phyloP scores from a whole-genome alignment of 1,139 yeast genomes.

The Entelexis paramagnoliae region DNA sequence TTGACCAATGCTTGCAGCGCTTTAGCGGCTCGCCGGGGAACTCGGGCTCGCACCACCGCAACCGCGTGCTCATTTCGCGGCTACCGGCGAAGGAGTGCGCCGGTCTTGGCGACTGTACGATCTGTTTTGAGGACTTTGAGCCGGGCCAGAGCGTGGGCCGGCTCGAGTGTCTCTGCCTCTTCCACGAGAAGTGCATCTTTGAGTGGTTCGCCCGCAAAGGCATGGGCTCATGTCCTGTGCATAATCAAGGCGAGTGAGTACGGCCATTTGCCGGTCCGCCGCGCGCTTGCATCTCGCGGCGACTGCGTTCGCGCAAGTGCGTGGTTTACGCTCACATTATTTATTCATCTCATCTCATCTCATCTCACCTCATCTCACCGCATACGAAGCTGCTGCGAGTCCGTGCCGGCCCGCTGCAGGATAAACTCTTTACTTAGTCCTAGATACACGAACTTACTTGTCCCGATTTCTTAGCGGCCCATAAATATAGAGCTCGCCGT shows the following conservation, averaged over 20 bases:
- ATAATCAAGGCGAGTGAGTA: constrained; percentile 30
- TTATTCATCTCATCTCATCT: no score
- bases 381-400: background rate
- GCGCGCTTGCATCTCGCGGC: background rate
- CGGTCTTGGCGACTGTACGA: constrained; percentile 60
- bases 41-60: constrained; percentile 31
- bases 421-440: background rate
- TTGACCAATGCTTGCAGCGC: constrained; percentile 59
- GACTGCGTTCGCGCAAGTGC: no score
- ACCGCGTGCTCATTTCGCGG: constrained; percentile 73
- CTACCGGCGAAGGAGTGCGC: constrained; percentile 41
- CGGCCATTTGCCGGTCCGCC: background rate
- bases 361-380: no score
- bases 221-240: constrained; percentile 79
- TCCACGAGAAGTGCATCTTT: constrained; percentile 80
- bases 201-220: constrained; percentile 86
- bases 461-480: no score
- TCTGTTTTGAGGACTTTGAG: constrained; percentile 77
- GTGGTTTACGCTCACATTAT: no score
- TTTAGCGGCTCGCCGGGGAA: constrained; percentile 47
- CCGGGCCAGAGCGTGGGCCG: constrained; percentile 89
- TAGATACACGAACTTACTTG: no score
- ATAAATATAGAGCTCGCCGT: no score
- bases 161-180: constrained; percentile 86
- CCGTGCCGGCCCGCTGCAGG: no score